Conservation (phyloP, 2,329 filamentous ascomycete genomes). For the Penicillium expansum region DNA sequence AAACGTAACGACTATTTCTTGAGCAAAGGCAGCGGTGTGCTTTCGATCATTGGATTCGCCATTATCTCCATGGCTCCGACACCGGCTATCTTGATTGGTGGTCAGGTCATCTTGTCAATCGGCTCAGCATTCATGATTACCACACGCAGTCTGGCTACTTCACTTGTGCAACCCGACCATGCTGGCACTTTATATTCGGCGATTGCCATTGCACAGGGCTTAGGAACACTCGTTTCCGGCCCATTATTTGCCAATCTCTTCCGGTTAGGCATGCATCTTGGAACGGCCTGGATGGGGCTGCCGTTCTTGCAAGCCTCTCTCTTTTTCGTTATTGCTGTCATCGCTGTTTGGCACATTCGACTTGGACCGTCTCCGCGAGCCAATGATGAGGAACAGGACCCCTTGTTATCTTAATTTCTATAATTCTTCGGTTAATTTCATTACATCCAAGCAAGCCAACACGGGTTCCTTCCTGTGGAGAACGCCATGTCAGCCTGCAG, state of each 20-base stretch:
- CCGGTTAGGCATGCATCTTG: slow-evolving; percentile 25
- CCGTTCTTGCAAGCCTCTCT: slow-evolving; percentile 27
- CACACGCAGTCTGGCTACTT: slow-evolving; percentile 28
- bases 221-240: slow-evolving; percentile 25
- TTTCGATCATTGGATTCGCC: slow-evolving; percentile 23
- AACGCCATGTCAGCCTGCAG: not conserved
- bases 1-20: slow-evolving; percentile 23
- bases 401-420: slow-evolving; percentile 8
- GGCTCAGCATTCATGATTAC: slow-evolving; percentile 24
- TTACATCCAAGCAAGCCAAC: not conserved
- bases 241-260: slow-evolving; percentile 30
- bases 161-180: slow-evolving; percentile 26
- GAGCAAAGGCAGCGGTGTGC: slow-evolving; percentile 19
- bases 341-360: slow-evolving; percentile 15
- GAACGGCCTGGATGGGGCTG: slow-evolving; percentile 28
- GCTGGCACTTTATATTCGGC: slow-evolving; percentile 31
- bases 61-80: slow-evolving; percentile 17
- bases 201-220: slow-evolving; percentile 22
- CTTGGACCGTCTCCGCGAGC: not conserved
- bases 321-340: slow-evolving; percentile 16
- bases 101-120: slow-evolving; percentile 26
- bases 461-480: not conserved
- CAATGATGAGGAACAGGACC: slow-evolving; percentile 11
- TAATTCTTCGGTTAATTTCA: not conserved
- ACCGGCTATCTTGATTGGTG: slow-evolving; percentile 19